These are phyloP conservation scores for Saccharomycopsis synnaedendra DNA, from an alignment of 805 yeast species.

Conservation along the genomic window DNA sequence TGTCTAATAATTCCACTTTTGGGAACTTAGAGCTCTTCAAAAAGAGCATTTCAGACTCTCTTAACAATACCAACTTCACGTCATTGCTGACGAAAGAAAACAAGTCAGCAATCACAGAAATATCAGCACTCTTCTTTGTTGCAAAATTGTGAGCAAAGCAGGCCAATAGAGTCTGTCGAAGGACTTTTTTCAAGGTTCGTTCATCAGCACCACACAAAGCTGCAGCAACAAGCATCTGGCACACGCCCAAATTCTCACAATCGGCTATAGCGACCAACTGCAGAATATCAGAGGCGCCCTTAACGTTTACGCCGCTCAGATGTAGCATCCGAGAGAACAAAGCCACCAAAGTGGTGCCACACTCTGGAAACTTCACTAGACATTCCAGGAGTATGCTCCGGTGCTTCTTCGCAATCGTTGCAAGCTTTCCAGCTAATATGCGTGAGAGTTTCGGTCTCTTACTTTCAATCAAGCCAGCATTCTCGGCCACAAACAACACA, in stretches of 20 bases:
- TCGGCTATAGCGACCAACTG: too few species aligned
- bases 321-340: too few species aligned
- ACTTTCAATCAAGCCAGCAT: too few species aligned
- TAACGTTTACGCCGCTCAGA: too few species aligned
- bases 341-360: too few species aligned
- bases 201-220: background rate
- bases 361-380: too few species aligned
- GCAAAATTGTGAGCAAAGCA: constrained; percentile 11
- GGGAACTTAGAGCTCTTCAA: constrained; percentile 32
- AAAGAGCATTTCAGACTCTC: constrained; percentile 30
- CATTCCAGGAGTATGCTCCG: too few species aligned
- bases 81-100: constrained; percentile 27
- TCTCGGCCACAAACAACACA: too few species aligned
- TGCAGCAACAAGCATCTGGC: background rate
- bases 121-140: background rate
- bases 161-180: constrained; percentile 11
- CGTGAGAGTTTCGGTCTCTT: too few species aligned
- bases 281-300: too few species aligned
- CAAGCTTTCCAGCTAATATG: too few species aligned
- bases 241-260: background rate
- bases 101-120: constrained; percentile 25
- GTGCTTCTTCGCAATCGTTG: too few species aligned
- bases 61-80: constrained; percentile 24
- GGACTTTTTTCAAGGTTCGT: background rate
- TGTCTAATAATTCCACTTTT: constrained; percentile 5